These are phyloP conservation scores for Hemileccinum rubropunctum DNA, from an alignment of 768 basidiomycete species.

Conservation along the genomic window DNA sequence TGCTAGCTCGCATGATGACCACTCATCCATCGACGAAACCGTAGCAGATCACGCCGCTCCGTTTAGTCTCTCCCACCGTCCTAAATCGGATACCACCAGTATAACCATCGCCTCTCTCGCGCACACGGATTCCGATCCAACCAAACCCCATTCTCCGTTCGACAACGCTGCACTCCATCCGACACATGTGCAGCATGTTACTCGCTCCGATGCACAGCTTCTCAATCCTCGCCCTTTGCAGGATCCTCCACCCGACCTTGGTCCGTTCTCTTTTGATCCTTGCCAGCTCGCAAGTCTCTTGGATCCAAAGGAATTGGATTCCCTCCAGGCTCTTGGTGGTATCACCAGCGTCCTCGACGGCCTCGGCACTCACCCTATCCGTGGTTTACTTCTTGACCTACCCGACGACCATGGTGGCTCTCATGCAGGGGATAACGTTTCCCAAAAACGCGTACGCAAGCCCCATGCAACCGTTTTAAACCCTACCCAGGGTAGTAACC, in stretches of 20 bases:
- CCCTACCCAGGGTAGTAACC: conserved; percentile 6
- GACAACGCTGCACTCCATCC: conserved; percentile 14
- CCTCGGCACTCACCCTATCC: conserved; percentile 62
- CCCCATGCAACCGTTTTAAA: neutral
- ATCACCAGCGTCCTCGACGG: conserved; percentile 60
- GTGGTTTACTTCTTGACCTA: conserved; percentile 36
- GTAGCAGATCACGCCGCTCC: conserved; percentile 45
- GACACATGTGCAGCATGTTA: conserved; percentile 21
- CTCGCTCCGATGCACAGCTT: conserved; percentile 20
- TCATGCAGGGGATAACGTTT: conserved; percentile 29
- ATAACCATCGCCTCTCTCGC: conserved; percentile 36
- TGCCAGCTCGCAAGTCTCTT: conserved; percentile 78
- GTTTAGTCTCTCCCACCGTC: conserved; percentile 29
- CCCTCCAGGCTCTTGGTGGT: conserved; percentile 71
- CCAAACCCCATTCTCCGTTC: conserved; percentile 17
- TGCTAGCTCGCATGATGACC: conserved; percentile 41
- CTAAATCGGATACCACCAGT: conserved; percentile 33
- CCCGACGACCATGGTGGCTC: conserved; percentile 1
- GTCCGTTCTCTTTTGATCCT: conserved; percentile 75
- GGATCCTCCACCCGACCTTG: conserved; percentile 50
- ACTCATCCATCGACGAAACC: conserved; percentile 40
- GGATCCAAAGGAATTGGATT: conserved; percentile 80
- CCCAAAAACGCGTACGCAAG: conserved; percentile 27
- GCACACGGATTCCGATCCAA: conserved; percentile 38
- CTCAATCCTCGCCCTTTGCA: conserved; percentile 29